These are phyloP conservation scores for Friedmanniomyces simplex DNA, from an alignment of 495 filamentous ascomycete genomes.

Conservation along the genomic window DNA sequence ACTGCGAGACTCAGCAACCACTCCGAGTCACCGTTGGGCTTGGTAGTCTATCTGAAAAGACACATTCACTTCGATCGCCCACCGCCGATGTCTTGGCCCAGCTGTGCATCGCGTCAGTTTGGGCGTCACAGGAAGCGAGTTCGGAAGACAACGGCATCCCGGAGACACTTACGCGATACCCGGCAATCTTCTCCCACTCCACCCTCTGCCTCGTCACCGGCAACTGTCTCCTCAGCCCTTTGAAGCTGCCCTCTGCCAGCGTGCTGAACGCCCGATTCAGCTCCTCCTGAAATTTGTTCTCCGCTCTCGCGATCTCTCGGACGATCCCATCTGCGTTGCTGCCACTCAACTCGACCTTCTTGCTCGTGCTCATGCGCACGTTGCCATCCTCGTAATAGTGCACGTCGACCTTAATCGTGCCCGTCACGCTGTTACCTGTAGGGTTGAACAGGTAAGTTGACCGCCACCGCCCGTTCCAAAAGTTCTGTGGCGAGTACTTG, in stretches of 20 bases:
- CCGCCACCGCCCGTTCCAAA: constrained; percentile 97
- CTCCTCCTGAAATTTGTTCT: constrained; percentile 93
- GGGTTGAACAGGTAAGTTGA: constrained; percentile 71
- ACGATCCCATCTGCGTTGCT: constrained; percentile 57
- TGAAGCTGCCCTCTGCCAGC: constrained; percentile 89
- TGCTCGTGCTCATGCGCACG: constrained; percentile 77
- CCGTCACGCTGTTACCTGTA: constrained; percentile 48
- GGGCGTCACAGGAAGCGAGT: constrained; percentile 18
- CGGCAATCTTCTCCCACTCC: constrained; percentile 98
- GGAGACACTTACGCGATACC: constrained; percentile 55
- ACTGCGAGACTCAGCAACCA: no score
- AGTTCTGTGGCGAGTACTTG: constrained; percentile 96
- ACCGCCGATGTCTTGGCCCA: constrained; percentile 36
- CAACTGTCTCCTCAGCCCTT: constrained; percentile 80
- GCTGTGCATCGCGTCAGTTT: constrained; percentile 37
- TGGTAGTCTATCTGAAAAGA: no score
- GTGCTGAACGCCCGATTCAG: constrained; percentile 80
- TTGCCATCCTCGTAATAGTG: constrained; percentile 99
- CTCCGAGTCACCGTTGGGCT: no score
- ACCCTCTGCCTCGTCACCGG: constrained; percentile 97
- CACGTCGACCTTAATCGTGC: constrained; percentile 71
- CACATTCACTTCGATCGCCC: constrained; percentile 28
- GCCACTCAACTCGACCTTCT: constrained; percentile 53
- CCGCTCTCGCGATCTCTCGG: constrained; percentile 61
- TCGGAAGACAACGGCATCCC: neutral